Percentiles rank a stretch among this genome's conserved stretches.
Conservation (phyloP, 768 basidiomycete genomes). For the Hypsizygus marmoreus region DNA sequence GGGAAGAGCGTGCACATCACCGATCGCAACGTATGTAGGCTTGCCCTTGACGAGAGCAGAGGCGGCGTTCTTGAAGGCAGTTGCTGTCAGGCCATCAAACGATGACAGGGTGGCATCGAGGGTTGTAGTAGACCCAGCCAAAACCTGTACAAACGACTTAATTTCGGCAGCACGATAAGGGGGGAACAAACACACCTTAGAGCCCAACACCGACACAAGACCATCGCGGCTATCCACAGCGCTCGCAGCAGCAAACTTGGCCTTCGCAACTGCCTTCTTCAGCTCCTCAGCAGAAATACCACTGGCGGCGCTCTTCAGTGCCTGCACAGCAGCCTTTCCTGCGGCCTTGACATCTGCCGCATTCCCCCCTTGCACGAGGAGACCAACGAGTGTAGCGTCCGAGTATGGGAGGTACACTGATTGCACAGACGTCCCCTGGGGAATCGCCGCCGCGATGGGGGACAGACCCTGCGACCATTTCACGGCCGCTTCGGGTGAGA, state of each 20-base stretch:
- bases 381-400: conserved; percentile 86
- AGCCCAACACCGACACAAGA: conserved; percentile 57
- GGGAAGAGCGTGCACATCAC: conserved; percentile 75
- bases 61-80: conserved; percentile 63
- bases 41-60: conserved; percentile 69
- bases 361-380: conserved; percentile 74
- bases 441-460: conserved; percentile 61
- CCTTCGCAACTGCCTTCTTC: conserved; percentile 81
- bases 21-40: conserved; percentile 87
- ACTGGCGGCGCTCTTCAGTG: conserved; percentile 63
- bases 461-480: conserved; percentile 86
- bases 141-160: conserved; percentile 45
- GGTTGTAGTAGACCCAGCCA: conserved; percentile 53
- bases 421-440: conserved; percentile 64
- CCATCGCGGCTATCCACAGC: conserved; percentile 72
- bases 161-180: conserved; percentile 5
- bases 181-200: conserved; percentile 49
- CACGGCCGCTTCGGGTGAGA: conserved; percentile 77
- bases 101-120: conserved; percentile 65
- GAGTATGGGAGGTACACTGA: conserved; percentile 86
- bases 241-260: conserved; percentile 81
- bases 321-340: conserved; percentile 66
- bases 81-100: too few species aligned
- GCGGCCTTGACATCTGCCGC: conserved; percentile 65
- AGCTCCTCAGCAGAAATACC: conserved; percentile 69